Evolutionary conservation across 108 stramenopile species (phyloP).

Genomic region (Discostella stelligeroides): DNA sequence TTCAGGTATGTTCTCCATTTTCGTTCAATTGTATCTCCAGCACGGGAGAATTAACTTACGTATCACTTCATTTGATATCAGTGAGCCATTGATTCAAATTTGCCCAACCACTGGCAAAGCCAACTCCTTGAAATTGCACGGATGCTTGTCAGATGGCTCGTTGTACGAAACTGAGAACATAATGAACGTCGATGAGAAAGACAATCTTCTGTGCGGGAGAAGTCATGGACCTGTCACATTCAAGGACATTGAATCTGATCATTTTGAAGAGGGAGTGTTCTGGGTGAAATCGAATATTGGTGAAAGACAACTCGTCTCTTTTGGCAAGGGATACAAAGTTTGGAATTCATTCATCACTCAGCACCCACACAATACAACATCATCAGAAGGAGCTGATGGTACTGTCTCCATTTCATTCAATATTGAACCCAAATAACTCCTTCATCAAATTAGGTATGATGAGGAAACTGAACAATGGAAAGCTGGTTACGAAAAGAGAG

Average conservation of each 20-base stretch:
- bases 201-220: slow-evolving; percentile 13
- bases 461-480: slow-evolving; percentile 75
- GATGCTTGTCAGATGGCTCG: slow-evolving; percentile 71
- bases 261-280: slow-evolving; percentile 46
- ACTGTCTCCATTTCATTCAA: slow-evolving; percentile 17
- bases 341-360: slow-evolving; percentile 46
- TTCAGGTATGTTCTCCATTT: slow-evolving; percentile 45
- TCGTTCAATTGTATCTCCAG: background rate
- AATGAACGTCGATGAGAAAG: slow-evolving; percentile 21
- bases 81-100: slow-evolving; percentile 65
- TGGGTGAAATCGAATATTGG: slow-evolving; percentile 60
- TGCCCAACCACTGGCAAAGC: slow-evolving; percentile 25
- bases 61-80: slow-evolving; percentile 36
- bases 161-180: slow-evolving; percentile 58
- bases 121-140: slow-evolving; percentile 53
- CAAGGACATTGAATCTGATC: slow-evolving; percentile 35
- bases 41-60: background rate
- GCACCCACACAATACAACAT: too few species aligned
- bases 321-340: slow-evolving; percentile 67
- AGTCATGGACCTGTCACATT: slow-evolving; percentile 19
- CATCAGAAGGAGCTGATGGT: too few species aligned
- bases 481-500: slow-evolving; percentile 53
- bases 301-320: slow-evolving; percentile 54
- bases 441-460: slow-evolving; percentile 72
- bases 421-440: slow-evolving; percentile 73